Evolutionary conservation across 768 basidiomycete genomes (phyloP).

Genomic region (Lactarius evosmus): DNA sequence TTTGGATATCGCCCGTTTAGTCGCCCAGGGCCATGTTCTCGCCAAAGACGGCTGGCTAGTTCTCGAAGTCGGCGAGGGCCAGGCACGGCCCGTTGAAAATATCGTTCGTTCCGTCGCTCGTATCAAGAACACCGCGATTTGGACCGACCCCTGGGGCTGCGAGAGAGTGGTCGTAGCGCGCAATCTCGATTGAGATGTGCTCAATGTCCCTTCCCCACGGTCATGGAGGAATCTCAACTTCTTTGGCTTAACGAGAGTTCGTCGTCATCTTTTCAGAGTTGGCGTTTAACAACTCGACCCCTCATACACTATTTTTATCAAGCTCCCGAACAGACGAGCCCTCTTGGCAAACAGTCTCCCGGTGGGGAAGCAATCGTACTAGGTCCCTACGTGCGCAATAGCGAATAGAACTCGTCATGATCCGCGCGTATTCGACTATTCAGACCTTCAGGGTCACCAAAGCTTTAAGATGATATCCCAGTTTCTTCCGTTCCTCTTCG

Average conservation of each 20-base stretch:
- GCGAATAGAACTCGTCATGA: neutral
- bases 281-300: neutral
- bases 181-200: neutral
- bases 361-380: neutral
- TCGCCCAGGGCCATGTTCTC: conserved; percentile 52
- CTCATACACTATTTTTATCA: neutral
- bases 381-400: neutral
- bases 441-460: neutral
- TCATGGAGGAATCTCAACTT: neutral
- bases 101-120: conserved; percentile 52
- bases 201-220: neutral
- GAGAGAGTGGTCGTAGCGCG: conserved; percentile 63
- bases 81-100: conserved; percentile 57
- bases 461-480: neutral
- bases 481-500: neutral
- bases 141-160: conserved; percentile 78
- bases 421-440: neutral
- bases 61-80: conserved; percentile 75
- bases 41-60: conserved; percentile 55
- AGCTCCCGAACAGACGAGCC: neutral
- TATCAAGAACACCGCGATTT: conserved; percentile 55
- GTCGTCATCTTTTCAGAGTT: neutral
- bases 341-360: neutral
- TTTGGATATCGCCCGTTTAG: conserved; percentile 61
- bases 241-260: neutral